Conservation (phyloP, 2,329 filamentous ascomycete genomes). For the Colletotrichum sublineola region DNA sequence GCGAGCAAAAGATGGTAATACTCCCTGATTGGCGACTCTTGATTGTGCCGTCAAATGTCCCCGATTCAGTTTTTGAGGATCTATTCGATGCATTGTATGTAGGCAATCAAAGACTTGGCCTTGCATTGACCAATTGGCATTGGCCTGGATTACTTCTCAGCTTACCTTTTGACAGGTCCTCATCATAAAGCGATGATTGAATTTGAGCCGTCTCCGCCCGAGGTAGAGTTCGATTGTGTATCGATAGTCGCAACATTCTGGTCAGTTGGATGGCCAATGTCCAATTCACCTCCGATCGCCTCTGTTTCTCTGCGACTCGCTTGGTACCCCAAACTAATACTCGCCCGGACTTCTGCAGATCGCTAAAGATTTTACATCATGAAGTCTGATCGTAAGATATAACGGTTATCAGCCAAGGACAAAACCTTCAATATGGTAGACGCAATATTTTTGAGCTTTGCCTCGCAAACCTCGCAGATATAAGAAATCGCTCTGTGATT, state of each 20-base stretch:
- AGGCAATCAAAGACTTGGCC: neutral
- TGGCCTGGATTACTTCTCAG: neutral
- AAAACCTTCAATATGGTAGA: neutral
- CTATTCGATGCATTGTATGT: neutral
- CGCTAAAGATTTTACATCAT: neutral
- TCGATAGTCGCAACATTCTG: neutral
- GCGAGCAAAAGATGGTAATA: neutral
- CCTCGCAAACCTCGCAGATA: neutral
- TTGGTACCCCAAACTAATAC: neutral
- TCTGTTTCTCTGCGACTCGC: neutral
- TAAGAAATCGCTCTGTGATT: too few relatives aligned
- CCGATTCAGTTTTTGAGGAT: too few relatives aligned
- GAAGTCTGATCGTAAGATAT: neutral
- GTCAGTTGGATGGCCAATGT: neutral
- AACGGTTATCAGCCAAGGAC: neutral
- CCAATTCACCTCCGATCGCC: neutral
- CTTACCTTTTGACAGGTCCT: conserved; percentile 1
- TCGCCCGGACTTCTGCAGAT: neutral
- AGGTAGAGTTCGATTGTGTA: conserved; percentile 26
- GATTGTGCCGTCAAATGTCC: neutral
- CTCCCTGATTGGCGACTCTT: neutral
- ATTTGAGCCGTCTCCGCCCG: conserved; percentile 25
- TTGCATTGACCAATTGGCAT: conserved; percentile 7
- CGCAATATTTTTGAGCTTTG: too few relatives aligned
- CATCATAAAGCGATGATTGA: conserved; percentile 5